Evolutionary conservation across 2,329 filamentous ascomycete genomes (phyloP).

Genomic region (Davidsoniella eucalypti): DNA sequence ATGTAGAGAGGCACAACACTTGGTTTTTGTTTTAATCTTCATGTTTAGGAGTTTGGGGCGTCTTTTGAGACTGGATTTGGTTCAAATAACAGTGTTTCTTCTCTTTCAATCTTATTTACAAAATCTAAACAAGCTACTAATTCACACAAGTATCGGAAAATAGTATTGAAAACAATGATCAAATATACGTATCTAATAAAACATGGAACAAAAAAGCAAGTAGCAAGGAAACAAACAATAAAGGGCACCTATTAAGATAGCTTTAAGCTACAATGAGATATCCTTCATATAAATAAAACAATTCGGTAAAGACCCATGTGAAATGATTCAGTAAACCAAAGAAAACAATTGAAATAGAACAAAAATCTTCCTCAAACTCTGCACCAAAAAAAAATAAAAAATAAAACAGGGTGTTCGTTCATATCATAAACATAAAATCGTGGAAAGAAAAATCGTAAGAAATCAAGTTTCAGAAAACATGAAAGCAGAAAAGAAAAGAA

Average conservation of each 20-base stretch:
- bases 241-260: background rate
- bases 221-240: background rate
- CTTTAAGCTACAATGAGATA: no score
- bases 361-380: no score
- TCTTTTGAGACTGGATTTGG: background rate
- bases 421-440: background rate
- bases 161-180: background rate
- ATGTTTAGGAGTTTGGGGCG: conserved; percentile 5
- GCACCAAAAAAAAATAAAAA: background rate
- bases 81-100: background rate
- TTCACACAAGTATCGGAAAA: background rate
- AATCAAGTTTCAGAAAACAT: background rate
- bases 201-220: background rate
- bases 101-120: background rate
- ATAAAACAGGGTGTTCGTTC: background rate
- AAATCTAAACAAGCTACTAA: no score
- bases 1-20: background rate
- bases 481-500: background rate
- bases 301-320: no score
- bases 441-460: background rate
- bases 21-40: background rate
- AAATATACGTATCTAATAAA: background rate
- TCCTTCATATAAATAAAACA: no score
- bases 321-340: no score
- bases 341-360: no score